These are phyloP conservation scores for Thelonectria rubi DNA, from an alignment of 2,329 filamentous ascomycete species.

Conservation along the genomic window DNA sequence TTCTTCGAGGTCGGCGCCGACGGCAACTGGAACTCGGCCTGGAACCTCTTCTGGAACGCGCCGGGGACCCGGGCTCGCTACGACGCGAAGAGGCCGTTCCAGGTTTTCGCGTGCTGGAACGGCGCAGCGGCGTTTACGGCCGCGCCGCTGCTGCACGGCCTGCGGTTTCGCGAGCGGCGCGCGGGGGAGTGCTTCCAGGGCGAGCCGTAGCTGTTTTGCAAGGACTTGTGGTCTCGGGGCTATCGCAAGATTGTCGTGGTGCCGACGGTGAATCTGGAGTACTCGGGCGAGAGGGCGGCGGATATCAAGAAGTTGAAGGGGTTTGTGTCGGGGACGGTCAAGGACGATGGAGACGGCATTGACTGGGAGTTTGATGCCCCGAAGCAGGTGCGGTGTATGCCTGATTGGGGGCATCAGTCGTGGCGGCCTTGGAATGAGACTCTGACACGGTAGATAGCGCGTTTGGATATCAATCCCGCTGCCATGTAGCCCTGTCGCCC, in stretches of 20 bases:
- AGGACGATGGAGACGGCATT: slow-evolving; percentile 45
- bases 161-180: slow-evolving; percentile 52
- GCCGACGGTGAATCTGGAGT: slow-evolving; percentile 63
- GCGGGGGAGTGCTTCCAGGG: slow-evolving; percentile 59
- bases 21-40: neutral
- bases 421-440: slow-evolving; percentile 50
- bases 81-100: slow-evolving; percentile 55
- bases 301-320: slow-evolving; percentile 60
- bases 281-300: slow-evolving; percentile 54
- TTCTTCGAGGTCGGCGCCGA: neutral
- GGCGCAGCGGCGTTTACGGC: slow-evolving; percentile 60
- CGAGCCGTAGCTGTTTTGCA: slow-evolving; percentile 64
- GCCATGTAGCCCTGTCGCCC: too few relatives aligned
- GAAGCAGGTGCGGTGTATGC: slow-evolving; percentile 57
- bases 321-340: slow-evolving; percentile 50
- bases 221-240: slow-evolving; percentile 62
- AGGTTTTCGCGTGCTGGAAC: slow-evolving; percentile 69
- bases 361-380: slow-evolving; percentile 56
- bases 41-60: slow-evolving; percentile 62
- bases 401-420: slow-evolving; percentile 49
- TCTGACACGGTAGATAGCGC: too few relatives aligned
- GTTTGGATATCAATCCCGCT: too few relatives aligned
- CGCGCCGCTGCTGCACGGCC: neutral
- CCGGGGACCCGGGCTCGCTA: slow-evolving; percentile 46
- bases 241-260: slow-evolving; percentile 63